Evolutionary conservation across 768 basidiomycete species (phyloP), one percentile per base, ranked within the genome.

Genomic region (Boletellus ananiceps): DNA sequence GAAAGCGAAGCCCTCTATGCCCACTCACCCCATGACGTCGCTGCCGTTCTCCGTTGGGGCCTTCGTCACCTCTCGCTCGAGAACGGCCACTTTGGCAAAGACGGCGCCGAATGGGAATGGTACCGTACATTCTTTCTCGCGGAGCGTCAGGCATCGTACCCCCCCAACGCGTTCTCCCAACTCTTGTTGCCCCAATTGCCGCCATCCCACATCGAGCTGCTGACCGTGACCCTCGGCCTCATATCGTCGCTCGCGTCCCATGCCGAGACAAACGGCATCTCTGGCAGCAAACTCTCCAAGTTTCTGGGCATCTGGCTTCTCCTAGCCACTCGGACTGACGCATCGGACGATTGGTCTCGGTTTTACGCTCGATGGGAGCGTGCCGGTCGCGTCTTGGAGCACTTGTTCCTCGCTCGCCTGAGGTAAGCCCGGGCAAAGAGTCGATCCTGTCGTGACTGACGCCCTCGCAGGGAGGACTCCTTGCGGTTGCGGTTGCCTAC

Each of bases 11-110:
- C 89, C 40, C 71, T 72, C 43, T 82, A 76, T 52, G 78, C 83
- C 4, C 78, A 80, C 29, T 83, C 82, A 31, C 80, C 85, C 1
- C 83, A 90, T 47, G 89, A 91, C 60, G 74, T 88, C 40, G 87
- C 89, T 14, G 82, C 88, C 21, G 84, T 90, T 14, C 72, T 91
- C 15, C 82, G 89, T 38, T 91, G 89, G 89, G 86, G 78, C 32
- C 65, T 91, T 25, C 82, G 88, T 27, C 88, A 91, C 61, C 71
- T 90, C 38, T 71, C 79, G 25, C 70, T 90, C 5, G 79, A 84
- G 25, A 75, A 77, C 5, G 66, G 69, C 18, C 71, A 70, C 14
- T 87, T 89, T 54, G 86, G 85, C 25, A 79, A 75, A 38, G 72
- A 77, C 40, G 5, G 64, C 70, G 39, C 70, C 65, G 59, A 81